Percentiles rank a stretch among this genome's conserved stretches.
Evolutionary conservation across 805 yeast genomes (phyloP).

Genomic region (Isabelozyma pseudorhagii): DNA sequence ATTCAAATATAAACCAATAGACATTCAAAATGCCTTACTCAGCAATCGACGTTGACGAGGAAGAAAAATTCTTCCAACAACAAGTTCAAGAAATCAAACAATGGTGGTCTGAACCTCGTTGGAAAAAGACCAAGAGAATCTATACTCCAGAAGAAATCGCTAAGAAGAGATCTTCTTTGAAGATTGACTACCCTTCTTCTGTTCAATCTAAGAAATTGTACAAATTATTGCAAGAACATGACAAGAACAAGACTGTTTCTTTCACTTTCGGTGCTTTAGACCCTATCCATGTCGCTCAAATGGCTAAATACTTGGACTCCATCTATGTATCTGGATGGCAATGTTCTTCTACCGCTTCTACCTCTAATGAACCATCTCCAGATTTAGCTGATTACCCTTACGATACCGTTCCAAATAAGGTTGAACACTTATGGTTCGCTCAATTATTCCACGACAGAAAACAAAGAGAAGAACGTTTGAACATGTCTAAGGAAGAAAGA

Average conservation of each 20-base stretch:
- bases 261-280: conserved; percentile 95
- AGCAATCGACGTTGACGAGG: conserved; percentile 54
- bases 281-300: conserved; percentile 92
- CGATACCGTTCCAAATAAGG: conserved; percentile 98
- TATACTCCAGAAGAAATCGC: conserved; percentile 90
- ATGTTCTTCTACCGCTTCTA: conserved; percentile 95
- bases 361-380: conserved; percentile 96
- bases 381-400: conserved; percentile 98
- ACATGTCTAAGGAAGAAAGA: conserved; percentile 60
- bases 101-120: conserved; percentile 96
- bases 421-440: conserved; percentile 94
- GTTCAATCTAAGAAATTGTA: conserved; percentile 80
- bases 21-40: conserved; percentile 46
- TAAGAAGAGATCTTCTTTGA: conserved; percentile 77
- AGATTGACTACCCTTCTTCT: conserved; percentile 72
- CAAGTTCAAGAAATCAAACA: conserved; percentile 71
- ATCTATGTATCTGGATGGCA: conserved; percentile 98
- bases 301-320: conserved; percentile 93
- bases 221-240: conserved; percentile 68
- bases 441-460: conserved; percentile 96
- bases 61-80: conserved; percentile 59
- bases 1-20: neutral
- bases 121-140: conserved; percentile 83
- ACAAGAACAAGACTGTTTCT: conserved; percentile 66
- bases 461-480: conserved; percentile 81